These are phyloP conservation scores for Parastagonospora nodorum DNA, from an alignment of 2,329 filamentous ascomycete species.

Conservation along the genomic window DNA sequence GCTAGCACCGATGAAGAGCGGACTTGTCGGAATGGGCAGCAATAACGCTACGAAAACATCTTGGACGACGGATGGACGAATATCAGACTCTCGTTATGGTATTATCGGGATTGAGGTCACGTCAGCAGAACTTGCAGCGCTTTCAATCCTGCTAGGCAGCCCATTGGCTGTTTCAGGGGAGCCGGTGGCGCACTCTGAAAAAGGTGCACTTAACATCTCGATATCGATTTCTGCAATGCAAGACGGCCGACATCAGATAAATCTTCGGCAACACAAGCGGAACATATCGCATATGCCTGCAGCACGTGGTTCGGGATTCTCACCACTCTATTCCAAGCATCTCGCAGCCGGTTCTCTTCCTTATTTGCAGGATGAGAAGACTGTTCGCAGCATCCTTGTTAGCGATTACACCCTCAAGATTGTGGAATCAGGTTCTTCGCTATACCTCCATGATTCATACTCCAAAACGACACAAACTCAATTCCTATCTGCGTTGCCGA, in stretches of 20 bases:
- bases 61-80: slow-evolving; percentile 35
- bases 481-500: slow-evolving; percentile 31
- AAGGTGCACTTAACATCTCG: slow-evolving; percentile 36
- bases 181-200: slow-evolving; percentile 5
- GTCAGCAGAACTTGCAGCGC: slow-evolving; percentile 28
- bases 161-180: slow-evolving; percentile 9
- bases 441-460: slow-evolving; percentile 17
- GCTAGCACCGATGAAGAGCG: slow-evolving; percentile 17
- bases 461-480: slow-evolving; percentile 13
- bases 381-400: slow-evolving; percentile 31
- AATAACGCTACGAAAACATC: slow-evolving; percentile 9
- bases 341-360: slow-evolving; percentile 38
- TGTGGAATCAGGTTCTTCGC: slow-evolving; percentile 20
- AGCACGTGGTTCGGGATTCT: slow-evolving; percentile 29
- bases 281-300: slow-evolving; percentile 25
- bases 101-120: slow-evolving; percentile 23
- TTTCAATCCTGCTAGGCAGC: slow-evolving; percentile 37
- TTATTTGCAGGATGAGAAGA: slow-evolving; percentile 22
- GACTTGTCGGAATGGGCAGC: slow-evolving; percentile 7
- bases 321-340: slow-evolving; percentile 41
- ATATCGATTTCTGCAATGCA: slow-evolving; percentile 13
- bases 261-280: slow-evolving; percentile 29
- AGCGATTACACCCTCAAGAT: slow-evolving; percentile 24
- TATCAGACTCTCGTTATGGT: slow-evolving; percentile 20
- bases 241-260: slow-evolving; percentile 25